These are phyloP conservation scores for Aegilops sharonensis DNA, from an alignment of 176 grass and related monocot genomes.

Conservation along the genomic window DNA sequence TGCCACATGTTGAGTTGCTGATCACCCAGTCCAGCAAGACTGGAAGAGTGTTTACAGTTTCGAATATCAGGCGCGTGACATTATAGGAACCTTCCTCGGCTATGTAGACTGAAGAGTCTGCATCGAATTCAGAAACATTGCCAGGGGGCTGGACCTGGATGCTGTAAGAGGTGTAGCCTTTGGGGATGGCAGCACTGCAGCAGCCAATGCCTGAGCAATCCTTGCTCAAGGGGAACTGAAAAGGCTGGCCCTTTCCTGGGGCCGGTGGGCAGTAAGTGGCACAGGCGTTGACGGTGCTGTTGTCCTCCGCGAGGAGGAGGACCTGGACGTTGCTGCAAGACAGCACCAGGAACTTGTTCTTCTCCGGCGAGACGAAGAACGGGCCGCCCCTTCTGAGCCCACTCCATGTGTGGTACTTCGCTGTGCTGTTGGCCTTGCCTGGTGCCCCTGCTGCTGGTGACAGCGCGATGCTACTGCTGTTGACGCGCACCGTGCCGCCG, in stretches of 20 bases:
- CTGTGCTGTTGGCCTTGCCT: neutral
- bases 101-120: neutral
- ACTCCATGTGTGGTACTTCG: conserved; percentile 7
- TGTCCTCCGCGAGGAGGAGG: conserved; percentile 7
- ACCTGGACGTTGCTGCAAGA: conserved; percentile 34
- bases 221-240: neutral
- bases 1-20: conserved; percentile 16
- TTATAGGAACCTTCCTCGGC: neutral
- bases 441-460: neutral
- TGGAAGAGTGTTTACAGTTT: neutral
- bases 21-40: conserved; percentile 58
- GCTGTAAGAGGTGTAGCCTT: conserved; percentile 25
- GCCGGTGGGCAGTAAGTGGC: conserved; percentile 18
- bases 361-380: conserved; percentile 9
- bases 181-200: conserved; percentile 40
- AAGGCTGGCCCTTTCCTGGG: neutral
- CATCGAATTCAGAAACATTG: conserved; percentile 5
- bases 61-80: neutral
- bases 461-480: conserved; percentile 11
- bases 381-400: conserved; percentile 1
- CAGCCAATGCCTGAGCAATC: conserved; percentile 50
- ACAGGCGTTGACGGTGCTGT: conserved; percentile 33
- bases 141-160: conserved; percentile 5
- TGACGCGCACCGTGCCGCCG: conserved; percentile 18
- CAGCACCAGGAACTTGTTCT: conserved; percentile 43